Base-by-base conservation (phyloP, 2,329 filamentous ascomycete genomes). In the Pseudocercospora cruenta region DNA sequence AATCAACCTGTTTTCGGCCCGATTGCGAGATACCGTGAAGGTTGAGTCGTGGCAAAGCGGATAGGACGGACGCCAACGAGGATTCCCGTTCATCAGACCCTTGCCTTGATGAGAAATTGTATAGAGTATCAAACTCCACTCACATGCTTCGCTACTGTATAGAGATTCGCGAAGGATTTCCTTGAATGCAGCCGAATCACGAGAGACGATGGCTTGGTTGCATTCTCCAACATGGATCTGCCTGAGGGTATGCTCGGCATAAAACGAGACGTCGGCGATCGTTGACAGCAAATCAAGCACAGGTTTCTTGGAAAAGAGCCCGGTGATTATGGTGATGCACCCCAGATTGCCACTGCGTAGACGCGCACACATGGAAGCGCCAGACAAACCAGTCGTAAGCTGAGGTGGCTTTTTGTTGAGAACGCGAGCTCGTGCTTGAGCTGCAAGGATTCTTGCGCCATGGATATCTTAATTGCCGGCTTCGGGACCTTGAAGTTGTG, bases 11-110 rank as follows among this genome's bases (percentile, higher is more conserved):
- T 43, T 39, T 62, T 67, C 66, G 65, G 68, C 28, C 66, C 65
- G 65, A 65, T 22, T 67, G 64, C 62, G 21, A 49, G 57, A 58
- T 63, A 60, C 62, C 63, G 63, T 36, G 49, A 64, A 66, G 65
- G 68, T 67, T 64, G 66, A 63, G 45, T 67, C 57, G 60, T 69
- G 62, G 62, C 63, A 60, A 58, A 21, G 45, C 63, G 62, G 59
- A 53, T 60, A 51, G 39, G 22, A 43, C 58, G 68, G 59, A 57
- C 54, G 62, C 60, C 65, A 61, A 36, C 54, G n/a, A 47, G 49
- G 28, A 63, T 45, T 33, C 47, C 49, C 28, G 10, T 60, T 39
- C 31, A 31, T 33, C 31, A 58, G 31, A 58, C 31, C 55, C 31
- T 39, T 43, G n/a, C 19, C 19, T 24, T 45, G 62, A 31, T 64